Base-by-base conservation (phyloP, 2,329 filamentous ascomycete genomes). In the Penicillium sp. region DNA sequence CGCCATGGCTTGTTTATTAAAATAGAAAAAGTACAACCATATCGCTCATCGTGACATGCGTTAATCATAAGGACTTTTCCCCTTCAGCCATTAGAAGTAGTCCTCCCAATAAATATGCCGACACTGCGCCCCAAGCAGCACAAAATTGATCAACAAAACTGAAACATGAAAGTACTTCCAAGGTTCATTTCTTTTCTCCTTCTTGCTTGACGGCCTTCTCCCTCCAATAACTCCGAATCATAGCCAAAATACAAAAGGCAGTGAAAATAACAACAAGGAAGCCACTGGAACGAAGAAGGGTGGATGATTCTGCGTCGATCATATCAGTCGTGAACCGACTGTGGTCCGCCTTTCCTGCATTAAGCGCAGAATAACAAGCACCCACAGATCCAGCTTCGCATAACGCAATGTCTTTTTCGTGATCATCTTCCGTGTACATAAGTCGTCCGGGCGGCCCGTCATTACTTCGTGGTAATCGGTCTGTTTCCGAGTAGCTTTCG, bases 211-310 rank as follows among this genome's bases (percentile, higher is more conserved):
- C n/a, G n/a, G n/a, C n/a, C n/a, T n/a, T n/a, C 10, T 21, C 16
- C 37, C 11, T n/a, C 37, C 14, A 10, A 28, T 10, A 42, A 24
- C 21, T 11, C 19, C 37, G 37, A n/a, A 42, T 42, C 13, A 42
- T 42, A 42, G 21, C 37, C 19, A 42, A n/a, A 42, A 42, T 16
- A 42, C 37, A 42, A 42, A 42, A 24, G 37, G 37, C 37, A 42
- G 5, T 11, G 37, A 42, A 42, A 42, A 19, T 42, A 42, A 19
- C 37, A 42, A 24, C 21, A 42, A 42, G 10, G 19, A 42, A 23
- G 37, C 37, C 21, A 24, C 19, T 24, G 14, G 37, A 42, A 42
- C 19, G 37, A 3, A 42, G 7, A 42, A 18, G 3, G 10, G 19
- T 7, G 37, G 37, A 14, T 18, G 37, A n/a, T 23, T 42, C 37